Percentiles rank a stretch among this genome's conserved stretches.
phyloP scores from a whole-genome alignment of 306 rosid genomes.

The Medicago lupulina region DNA sequence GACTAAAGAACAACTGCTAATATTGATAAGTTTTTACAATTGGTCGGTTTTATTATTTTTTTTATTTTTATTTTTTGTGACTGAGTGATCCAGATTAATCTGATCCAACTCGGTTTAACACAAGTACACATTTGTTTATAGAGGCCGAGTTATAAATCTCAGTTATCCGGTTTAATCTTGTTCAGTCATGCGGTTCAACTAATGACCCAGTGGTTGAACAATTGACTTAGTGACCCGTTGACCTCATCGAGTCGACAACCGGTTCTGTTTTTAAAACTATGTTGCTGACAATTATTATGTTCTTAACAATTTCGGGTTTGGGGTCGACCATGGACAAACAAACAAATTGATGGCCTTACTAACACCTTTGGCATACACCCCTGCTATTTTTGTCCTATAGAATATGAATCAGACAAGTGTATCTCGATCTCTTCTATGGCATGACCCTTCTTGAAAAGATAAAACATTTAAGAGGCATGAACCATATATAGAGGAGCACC shows the following conservation, averaged over 20 bases:
- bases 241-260: no score
- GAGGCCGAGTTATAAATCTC: no score
- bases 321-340: conserved; percentile 79
- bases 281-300: conserved; percentile 71
- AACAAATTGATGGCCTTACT: conserved; percentile 54
- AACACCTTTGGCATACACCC: conserved; percentile 40
- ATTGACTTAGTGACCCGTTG: conserved; percentile 8
- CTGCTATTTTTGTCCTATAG: conserved; percentile 38
- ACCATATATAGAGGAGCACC: conserved; percentile 17
- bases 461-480: conserved; percentile 44
- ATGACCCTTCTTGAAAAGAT: conserved; percentile 41
- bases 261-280: no score
- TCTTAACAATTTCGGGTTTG: conserved; percentile 76
- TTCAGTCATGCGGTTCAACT: no score
- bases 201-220: conserved; percentile 37
- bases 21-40: no score
- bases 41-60: conserved; percentile 72
- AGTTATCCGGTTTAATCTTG: no score
- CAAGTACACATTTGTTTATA: no score
- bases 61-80: conserved; percentile 26
- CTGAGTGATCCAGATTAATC: no score
- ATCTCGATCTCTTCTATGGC: conserved; percentile 43
- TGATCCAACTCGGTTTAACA: no score
- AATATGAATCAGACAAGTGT: conserved; percentile 42
- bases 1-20: conserved; percentile 56